A percentile compares a stretch with the other conserved stretches of the same genome.
Evolutionary conservation across 2,329 filamentous ascomycete species (phyloP).

Genomic region (Aspergillus nomiae): DNA sequence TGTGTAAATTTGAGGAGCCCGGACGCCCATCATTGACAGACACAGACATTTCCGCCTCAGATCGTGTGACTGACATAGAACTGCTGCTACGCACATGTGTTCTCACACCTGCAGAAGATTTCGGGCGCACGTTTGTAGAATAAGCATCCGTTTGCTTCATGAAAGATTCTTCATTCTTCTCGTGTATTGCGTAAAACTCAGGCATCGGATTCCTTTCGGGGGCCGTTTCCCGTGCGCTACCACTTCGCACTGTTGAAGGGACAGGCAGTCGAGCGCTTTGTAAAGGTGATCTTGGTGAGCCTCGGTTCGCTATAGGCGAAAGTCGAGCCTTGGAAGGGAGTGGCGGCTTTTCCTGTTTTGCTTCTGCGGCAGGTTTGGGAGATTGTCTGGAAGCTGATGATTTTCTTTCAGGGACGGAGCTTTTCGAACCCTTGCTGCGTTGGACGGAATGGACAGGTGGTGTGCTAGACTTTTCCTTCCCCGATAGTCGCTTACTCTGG

Average conservation of each 20-base stretch:
- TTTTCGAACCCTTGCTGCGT: conserved; percentile 23
- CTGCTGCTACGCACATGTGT: conserved; percentile 47
- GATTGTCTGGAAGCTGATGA: conserved; percentile 12
- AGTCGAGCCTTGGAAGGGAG: conserved; percentile 4
- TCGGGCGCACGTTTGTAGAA: conserved; percentile 39
- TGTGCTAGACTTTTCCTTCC: conserved; percentile 20
- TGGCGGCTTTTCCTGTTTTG: conserved; percentile 13
- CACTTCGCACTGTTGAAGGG: conserved; percentile 20
- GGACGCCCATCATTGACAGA: conserved; percentile 33
- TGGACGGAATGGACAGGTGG: conserved; percentile 9
- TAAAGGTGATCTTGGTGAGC: conserved; percentile 30
- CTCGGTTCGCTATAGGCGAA: conserved; percentile 30
- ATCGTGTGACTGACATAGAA: conserved; percentile 44
- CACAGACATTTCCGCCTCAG: conserved; percentile 42
- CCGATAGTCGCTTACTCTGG: conserved; percentile 20
- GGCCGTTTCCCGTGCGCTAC: conserved; percentile 17
- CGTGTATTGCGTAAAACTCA: conserved; percentile 39
- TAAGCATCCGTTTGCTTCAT: conserved; percentile 47
- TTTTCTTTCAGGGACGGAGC: conserved; percentile 21
- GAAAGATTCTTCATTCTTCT: conserved; percentile 43
- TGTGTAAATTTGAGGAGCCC: conserved; percentile 33
- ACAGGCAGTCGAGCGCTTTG: conserved; percentile 25
- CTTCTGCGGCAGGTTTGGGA: conserved; percentile 13
- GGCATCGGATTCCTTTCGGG: conserved; percentile 22
- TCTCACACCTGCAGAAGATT: conserved; percentile 41